These are phyloP conservation scores for Neotropicomus parvogracilis DNA, from an alignment of 1,284 basidiomycete species.

Conservation along the genomic window DNA sequence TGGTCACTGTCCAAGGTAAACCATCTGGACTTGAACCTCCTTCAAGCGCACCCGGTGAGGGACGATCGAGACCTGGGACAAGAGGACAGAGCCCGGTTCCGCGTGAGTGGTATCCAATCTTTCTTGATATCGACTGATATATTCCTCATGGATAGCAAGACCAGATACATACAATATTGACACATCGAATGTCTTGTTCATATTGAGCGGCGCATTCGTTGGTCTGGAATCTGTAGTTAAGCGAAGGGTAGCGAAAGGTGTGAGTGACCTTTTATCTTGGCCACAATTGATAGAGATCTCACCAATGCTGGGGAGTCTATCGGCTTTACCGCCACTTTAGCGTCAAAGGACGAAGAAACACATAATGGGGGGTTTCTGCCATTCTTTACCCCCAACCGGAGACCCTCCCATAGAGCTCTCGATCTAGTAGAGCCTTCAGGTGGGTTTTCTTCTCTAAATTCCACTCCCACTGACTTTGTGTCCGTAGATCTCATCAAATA, in stretches of 20 bases:
- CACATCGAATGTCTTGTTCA: slow-evolving; percentile 87
- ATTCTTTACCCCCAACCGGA: slow-evolving; percentile 73
- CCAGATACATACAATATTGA: slow-evolving; percentile 73
- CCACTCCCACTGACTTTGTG: slow-evolving; percentile 5
- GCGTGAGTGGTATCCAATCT: slow-evolving; percentile 16
- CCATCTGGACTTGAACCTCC: slow-evolving; percentile 47
- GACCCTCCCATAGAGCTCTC: slow-evolving; percentile 47
- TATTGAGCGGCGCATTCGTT: slow-evolving; percentile 91
- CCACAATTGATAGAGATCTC: not conserved
- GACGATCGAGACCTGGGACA: slow-evolving; percentile 45
- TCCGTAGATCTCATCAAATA: slow-evolving; percentile 75
- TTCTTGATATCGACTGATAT: not conserved
- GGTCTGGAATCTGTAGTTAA: slow-evolving; percentile 84
- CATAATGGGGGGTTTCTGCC: slow-evolving; percentile 40
- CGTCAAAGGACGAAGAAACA: slow-evolving; percentile 39
- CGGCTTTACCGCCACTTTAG: slow-evolving; percentile 76
- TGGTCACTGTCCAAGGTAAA: slow-evolving; percentile 78
- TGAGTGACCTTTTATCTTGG: slow-evolving; percentile 38
- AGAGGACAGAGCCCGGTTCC: slow-evolving; percentile 24
- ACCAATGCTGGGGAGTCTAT: slow-evolving; percentile 59
- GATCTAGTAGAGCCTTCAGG: slow-evolving; percentile 69
- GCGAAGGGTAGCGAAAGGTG: slow-evolving; percentile 77
- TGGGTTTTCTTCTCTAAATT: slow-evolving; percentile 24
- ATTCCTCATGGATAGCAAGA: slow-evolving; percentile 43
- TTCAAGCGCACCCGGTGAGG: slow-evolving; percentile 40